Percentiles rank a stretch among this genome's conserved stretches.
Conservation (phyloP, 1,284 basidiomycete genomes). For the Ustilago xerochloae region DNA sequence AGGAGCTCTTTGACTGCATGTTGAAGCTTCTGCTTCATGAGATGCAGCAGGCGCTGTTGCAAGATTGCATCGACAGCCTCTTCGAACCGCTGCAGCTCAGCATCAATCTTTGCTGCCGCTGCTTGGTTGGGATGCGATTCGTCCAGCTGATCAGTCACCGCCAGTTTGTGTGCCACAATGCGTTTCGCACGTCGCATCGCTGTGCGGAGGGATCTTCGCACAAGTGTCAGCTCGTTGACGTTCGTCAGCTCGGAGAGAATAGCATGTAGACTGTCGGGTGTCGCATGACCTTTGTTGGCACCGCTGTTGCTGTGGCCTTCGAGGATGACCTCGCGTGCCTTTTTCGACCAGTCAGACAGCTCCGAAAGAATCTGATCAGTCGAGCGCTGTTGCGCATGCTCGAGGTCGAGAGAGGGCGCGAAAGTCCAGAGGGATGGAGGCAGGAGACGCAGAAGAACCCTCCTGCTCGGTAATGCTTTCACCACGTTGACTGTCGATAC, state of each 20-base stretch:
- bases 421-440: conserved; percentile 27
- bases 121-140: conserved; percentile 3
- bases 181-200: conserved; percentile 23
- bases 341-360: conserved; percentile 23
- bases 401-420: conserved; percentile 23
- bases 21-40: conserved; percentile 23
- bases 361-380: conserved; percentile 3
- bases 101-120: conserved; percentile 7
- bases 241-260: conserved; percentile 25
- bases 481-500: conserved; percentile 35
- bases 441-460: conserved; percentile 38
- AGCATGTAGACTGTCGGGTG: conserved; percentile 13
- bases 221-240: conserved; percentile 19
- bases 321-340: conserved; percentile 29
- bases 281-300: not conserved
- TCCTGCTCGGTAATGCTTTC: conserved; percentile 32
- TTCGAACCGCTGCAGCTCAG: conserved; percentile 21
- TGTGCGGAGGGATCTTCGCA: conserved; percentile 22
- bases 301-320: not conserved
- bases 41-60: conserved; percentile 24
- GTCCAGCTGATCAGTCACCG: not conserved
- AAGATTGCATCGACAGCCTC: conserved; percentile 21
- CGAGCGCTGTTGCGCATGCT: not conserved
- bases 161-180: conserved; percentile 23
- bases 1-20: conserved; percentile 24